Base-by-base conservation (phyloP, 805 yeast species). In the Ogataea pignaliae region DNA sequence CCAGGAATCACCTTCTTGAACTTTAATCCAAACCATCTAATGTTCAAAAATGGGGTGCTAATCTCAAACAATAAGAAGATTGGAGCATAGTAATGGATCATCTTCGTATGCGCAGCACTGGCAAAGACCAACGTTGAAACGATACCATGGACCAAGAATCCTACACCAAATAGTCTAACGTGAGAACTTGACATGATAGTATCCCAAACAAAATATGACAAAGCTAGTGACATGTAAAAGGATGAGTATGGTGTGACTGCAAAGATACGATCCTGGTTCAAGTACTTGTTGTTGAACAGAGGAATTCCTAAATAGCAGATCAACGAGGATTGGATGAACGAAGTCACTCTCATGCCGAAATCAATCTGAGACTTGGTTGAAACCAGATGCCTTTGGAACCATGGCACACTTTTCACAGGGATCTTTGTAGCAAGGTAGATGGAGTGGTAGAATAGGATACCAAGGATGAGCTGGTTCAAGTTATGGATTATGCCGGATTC, bases 171-270 rank as follows among this genome's bases (percentile, higher is more conserved):
- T 39, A 54, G 54, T 4, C 49, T 39, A 10, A 65, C 46, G 40
- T 58, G 63, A 21, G 47, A 45, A 10, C 54, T 32, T 5, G 68
- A 65, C 31, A 63, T 46, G 32, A 59, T 21, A 3, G 66, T 50
- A 43, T 66, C 71, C 70, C 70, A 66, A 18, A 66, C 52, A 39
- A 66, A 66, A 46, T 66, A 66, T 26, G 63, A 58, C 32, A 59
- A 47, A 7, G 69, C 71, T 48, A 64, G 46, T 3, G 63, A 37
- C 10, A 47, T 37, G 44, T 63, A 56, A 41, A 64, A 55, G 13
- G 52, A 52, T 2, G 64, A 53, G 40, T 65, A 66, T 15, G 71
- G 71, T 1, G 65, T 60, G 2, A 53, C 43, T 1, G 66, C 66
- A 50, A 63, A 65, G 13, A 66, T 52, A 26, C 56, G 61, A 40